phyloP scores from a whole-genome alignment of 305 asterid genomes.

The Rubia balearica region DNA sequence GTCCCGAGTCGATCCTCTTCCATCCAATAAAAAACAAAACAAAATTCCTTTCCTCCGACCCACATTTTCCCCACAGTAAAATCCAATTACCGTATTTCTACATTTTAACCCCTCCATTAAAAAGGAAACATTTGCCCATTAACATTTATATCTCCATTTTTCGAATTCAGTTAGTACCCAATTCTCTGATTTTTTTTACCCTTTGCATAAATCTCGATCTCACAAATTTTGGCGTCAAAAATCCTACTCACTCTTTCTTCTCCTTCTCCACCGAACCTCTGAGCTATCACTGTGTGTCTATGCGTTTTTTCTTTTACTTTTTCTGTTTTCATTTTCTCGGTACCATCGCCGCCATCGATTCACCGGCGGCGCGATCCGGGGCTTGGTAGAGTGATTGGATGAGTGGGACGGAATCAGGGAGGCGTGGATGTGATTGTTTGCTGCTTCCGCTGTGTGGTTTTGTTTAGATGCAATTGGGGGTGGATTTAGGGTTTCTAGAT shows the following conservation, averaged over 20 bases:
- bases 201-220: conserved; percentile 41
- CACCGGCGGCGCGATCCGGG: conserved; percentile 5
- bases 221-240: conserved; percentile 21
- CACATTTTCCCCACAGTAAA: neutral
- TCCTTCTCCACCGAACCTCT: conserved; percentile 15
- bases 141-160: neutral
- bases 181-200: neutral
- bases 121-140: neutral
- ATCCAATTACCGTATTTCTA: neutral
- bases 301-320: neutral
- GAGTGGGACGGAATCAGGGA: conserved; percentile 37
- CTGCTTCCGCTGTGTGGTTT: conserved; percentile 12
- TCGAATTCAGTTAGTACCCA: conserved; percentile 1
- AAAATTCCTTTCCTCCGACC: conserved; percentile 29
- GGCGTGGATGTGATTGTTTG: conserved; percentile 32
- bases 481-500: conserved; percentile 51
- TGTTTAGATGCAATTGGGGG: conserved; percentile 58
- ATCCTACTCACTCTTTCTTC: neutral
- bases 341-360: conserved; percentile 13
- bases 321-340: conserved; percentile 10
- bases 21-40: conserved; percentile 7
- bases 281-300: neutral
- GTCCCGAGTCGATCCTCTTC: conserved; percentile 17
- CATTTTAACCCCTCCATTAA: neutral
- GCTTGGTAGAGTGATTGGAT: conserved; percentile 13